These are phyloP conservation scores for Carex kokanica DNA, from an alignment of 176 grass and related monocot genomes.

Conservation along the genomic window DNA sequence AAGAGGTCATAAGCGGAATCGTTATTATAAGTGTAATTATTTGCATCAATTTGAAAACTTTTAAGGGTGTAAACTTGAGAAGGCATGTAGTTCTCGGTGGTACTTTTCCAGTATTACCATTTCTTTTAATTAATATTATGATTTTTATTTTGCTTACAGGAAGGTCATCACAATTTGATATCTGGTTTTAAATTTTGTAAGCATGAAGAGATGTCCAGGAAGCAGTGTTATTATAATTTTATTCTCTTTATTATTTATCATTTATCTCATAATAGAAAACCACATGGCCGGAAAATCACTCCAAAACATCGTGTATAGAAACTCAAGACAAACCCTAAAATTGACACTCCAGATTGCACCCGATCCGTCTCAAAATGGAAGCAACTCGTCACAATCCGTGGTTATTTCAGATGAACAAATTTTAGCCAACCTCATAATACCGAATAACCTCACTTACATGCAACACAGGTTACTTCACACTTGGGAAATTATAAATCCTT, in stretches of 20 bases:
- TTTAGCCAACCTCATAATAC: conserved; percentile 25
- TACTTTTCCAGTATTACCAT: not conserved
- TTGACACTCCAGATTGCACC: conserved; percentile 28
- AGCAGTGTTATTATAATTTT: conserved; percentile 33
- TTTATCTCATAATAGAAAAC: conserved; percentile 49
- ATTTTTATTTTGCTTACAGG: conserved; percentile 9
- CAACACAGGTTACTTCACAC: conserved; percentile 47
- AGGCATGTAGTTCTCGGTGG: not conserved
- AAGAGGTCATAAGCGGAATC: no score
- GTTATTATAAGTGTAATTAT: no score
- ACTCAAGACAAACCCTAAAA: conserved; percentile 35
- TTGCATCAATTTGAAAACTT: no score
- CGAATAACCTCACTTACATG: conserved; percentile 32
- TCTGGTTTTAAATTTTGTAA: conserved; percentile 7
- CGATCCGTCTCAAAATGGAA: conserved; percentile 32
- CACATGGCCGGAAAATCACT: conserved; percentile 29
- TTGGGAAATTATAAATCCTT: conserved; percentile 58
- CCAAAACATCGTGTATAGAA: conserved; percentile 33
- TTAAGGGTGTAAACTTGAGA: no score
- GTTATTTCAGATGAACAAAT: conserved; percentile 12
- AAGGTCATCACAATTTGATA: not conserved
- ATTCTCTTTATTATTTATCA: conserved; percentile 49
- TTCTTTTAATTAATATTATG: not conserved
- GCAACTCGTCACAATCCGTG: not conserved
- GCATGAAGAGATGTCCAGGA: conserved; percentile 48